Evolutionary conservation across 352 stramenopile genomes (phyloP).

Genomic region (Peronospora belbahrii): DNA sequence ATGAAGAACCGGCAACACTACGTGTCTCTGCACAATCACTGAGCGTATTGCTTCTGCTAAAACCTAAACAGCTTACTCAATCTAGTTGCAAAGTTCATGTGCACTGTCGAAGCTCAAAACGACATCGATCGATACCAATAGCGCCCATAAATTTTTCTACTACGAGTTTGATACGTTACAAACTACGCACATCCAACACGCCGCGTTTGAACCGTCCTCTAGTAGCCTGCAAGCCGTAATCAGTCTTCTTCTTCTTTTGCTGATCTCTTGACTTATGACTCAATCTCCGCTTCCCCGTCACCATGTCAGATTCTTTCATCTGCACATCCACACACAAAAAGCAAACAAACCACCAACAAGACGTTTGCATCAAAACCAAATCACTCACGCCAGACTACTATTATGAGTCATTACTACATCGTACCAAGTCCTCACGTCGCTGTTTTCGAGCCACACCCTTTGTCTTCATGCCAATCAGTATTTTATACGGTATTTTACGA

Average conservation of each 20-base stretch:
- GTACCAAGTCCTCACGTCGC: conserved; percentile 50
- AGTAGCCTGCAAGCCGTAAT: conserved; percentile 69
- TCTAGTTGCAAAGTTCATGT: no score
- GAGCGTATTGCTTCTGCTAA: no score
- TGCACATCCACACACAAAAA: conserved; percentile 15
- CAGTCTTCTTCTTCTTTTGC: conserved; percentile 60
- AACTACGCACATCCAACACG: conserved; percentile 54
- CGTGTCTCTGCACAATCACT: no score
- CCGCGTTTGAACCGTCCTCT: conserved; percentile 70
- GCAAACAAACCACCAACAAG: neutral
- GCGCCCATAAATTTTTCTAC: neutral
- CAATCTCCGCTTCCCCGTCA: conserved; percentile 57
- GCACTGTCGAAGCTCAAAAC: neutral
- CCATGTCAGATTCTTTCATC: conserved; percentile 60
- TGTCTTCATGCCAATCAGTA: conserved; percentile 68
- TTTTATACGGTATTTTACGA: conserved; percentile 60
- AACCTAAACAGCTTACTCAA: neutral
- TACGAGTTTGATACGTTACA: conserved; percentile 26
- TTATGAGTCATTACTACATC: neutral
- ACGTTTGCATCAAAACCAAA: neutral
- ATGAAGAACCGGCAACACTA: no score
- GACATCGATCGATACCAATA: neutral
- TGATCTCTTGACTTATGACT: conserved; percentile 34
- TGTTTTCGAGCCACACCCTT: conserved; percentile 42
- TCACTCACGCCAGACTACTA: no score